A percentile compares a stretch with the other conserved stretches of the same genome.
These are phyloP conservation scores for Ulota crispa DNA, from an alignment of 225 moss, liverwort and hornwort species.

Conservation along the genomic window DNA sequence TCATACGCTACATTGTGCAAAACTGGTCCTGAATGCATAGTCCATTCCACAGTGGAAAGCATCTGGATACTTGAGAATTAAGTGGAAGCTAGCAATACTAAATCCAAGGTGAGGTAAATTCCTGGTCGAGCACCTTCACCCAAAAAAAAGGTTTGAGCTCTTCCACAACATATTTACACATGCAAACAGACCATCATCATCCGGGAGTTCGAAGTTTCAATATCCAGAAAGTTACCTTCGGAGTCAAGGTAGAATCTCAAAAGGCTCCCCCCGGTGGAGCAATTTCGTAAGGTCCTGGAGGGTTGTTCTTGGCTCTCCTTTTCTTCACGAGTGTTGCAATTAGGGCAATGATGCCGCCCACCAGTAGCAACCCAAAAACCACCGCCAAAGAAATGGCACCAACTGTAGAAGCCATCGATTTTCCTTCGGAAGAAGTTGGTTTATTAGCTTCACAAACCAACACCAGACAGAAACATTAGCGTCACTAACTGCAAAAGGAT, in stretches of 20 bases:
- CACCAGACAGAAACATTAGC: neutral
- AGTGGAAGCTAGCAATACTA: slow-evolving; percentile 21
- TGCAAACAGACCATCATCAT: slow-evolving; percentile 11
- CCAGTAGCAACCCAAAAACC: slow-evolving; percentile 36
- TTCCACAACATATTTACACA: slow-evolving; percentile 27
- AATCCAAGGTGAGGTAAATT: neutral
- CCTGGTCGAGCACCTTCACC: neutral
- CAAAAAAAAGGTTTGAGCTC: neutral
- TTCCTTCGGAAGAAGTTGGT: slow-evolving; percentile 23
- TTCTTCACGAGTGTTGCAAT: slow-evolving; percentile 30
- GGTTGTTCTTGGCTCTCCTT: slow-evolving; percentile 45
- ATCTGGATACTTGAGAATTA: slow-evolving; percentile 21
- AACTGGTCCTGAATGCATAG: slow-evolving; percentile 33
- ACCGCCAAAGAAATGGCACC: slow-evolving; percentile 54
- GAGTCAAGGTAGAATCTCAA: neutral
- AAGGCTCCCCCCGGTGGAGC: slow-evolving; percentile 54
- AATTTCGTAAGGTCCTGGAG: slow-evolving; percentile 34
- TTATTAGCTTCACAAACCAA: slow-evolving; percentile 24
- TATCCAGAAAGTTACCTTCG: slow-evolving; percentile 19
- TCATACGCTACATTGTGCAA: slow-evolving; percentile 32
- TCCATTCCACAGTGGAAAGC: slow-evolving; percentile 27
- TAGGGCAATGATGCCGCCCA: slow-evolving; percentile 31
- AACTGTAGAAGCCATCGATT: slow-evolving; percentile 50
- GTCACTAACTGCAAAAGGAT: neutral
- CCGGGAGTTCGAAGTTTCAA: neutral